A percentile compares a stretch with the other conserved stretches of the same genome.
Evolutionary conservation across 306 rosid genomes (phyloP).

Genomic region (Trifolium pratense): DNA sequence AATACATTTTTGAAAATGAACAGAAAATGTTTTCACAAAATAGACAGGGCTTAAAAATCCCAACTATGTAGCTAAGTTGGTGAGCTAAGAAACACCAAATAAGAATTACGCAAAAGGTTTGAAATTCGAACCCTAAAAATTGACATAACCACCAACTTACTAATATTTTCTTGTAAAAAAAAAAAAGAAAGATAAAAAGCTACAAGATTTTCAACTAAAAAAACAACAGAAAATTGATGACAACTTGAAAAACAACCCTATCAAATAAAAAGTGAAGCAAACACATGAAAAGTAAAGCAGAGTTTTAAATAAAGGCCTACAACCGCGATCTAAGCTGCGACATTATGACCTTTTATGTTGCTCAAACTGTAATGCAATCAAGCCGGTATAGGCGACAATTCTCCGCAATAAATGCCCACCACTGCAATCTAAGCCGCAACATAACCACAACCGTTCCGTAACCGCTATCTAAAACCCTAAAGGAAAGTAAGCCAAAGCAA

Average conservation of each 20-base stretch:
- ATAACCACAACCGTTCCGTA: not conserved
- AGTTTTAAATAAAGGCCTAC: no score
- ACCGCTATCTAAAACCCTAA: not conserved
- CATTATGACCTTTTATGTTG: not conserved
- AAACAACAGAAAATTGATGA: not conserved
- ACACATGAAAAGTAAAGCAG: no score
- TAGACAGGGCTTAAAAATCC: no score
- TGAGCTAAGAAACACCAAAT: no score
- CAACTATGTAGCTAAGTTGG: no score
- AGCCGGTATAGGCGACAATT: no score
- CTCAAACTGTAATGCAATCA: no score
- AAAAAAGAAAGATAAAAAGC: not conserved
- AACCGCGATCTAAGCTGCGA: not conserved
- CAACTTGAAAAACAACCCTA: slow-evolving; percentile 1
- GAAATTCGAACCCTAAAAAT: not conserved
- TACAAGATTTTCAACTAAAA: not conserved
- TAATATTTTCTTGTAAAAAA: not conserved
- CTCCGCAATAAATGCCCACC: no score
- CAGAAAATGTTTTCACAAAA: no score
- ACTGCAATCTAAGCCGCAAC: no score
- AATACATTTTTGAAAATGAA: no score
- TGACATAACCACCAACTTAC: not conserved
- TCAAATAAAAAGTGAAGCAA: slow-evolving; percentile 10
- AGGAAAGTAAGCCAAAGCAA: not conserved
- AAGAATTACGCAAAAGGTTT: no score